Evolutionary conservation across 768 basidiomycete species (phyloP).

Genomic region (Macrolepiota fuliginosa): DNA sequence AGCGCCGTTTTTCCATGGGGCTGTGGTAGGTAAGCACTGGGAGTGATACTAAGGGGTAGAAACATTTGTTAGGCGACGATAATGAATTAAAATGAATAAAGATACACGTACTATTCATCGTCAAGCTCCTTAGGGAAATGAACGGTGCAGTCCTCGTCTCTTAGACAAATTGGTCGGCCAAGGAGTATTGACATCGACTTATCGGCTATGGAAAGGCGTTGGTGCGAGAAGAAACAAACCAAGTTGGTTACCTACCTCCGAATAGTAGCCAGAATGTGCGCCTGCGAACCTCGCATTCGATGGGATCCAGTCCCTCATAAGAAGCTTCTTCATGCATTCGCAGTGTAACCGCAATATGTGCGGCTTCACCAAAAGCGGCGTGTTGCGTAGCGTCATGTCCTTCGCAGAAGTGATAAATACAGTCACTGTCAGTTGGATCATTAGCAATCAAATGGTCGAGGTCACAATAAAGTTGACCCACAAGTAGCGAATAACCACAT

Average conservation of each 20-base stretch:
- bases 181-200: constrained; percentile 87
- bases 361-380: constrained; percentile 85
- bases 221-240: background rate
- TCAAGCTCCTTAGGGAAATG: constrained; percentile 87
- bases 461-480: constrained; percentile 36
- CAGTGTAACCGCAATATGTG: constrained; percentile 77
- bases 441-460: constrained; percentile 8
- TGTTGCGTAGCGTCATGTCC: constrained; percentile 87
- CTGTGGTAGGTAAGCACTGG: constrained; percentile 77
- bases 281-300: constrained; percentile 85
- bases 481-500: constrained; percentile 89
- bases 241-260: constrained; percentile 54
- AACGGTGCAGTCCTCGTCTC: constrained; percentile 89
- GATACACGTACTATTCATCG: constrained; percentile 75
- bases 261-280: constrained; percentile 89
- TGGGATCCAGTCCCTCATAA: constrained; percentile 79
- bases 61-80: constrained; percentile 23
- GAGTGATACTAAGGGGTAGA: constrained; percentile 63
- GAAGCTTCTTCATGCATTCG: constrained; percentile 86
- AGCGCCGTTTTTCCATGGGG: constrained; percentile 85
- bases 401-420: constrained; percentile 85
- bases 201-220: constrained; percentile 52
- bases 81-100: constrained; percentile 24
- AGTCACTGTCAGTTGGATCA: constrained; percentile 50
- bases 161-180: constrained; percentile 79